Percentiles rank a stretch among this genome's conserved stretches.
Conservation (phyloP, 805 yeast species). For the Ogataea polymorpha region DNA sequence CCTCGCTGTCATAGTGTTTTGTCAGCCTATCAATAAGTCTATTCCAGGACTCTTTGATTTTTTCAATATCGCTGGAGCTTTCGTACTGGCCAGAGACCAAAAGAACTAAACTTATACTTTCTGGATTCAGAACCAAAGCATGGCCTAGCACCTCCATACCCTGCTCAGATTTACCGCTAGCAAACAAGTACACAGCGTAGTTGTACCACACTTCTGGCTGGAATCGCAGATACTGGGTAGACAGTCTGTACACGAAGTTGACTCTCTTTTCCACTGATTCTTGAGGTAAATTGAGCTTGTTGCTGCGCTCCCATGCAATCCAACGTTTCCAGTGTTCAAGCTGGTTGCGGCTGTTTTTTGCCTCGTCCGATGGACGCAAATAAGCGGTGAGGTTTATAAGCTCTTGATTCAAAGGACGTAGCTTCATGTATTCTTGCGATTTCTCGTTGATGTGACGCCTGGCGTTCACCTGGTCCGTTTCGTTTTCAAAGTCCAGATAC, state of each 20-base stretch:
- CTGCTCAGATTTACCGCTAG: conserved; percentile 13
- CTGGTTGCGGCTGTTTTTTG: conserved; percentile 36
- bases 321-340: conserved; percentile 63
- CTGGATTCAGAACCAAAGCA: conserved; percentile 64
- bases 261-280: conserved; percentile 54
- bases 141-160: conserved; percentile 46
- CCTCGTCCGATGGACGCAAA: conserved; percentile 16
- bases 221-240: conserved; percentile 58
- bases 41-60: conserved; percentile 49
- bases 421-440: conserved; percentile 82
- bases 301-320: conserved; percentile 76
- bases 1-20: conserved; percentile 34
- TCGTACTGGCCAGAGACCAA: conserved; percentile 72
- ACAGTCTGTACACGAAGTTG: conserved; percentile 68
- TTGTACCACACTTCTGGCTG: conserved; percentile 79
- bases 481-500: conserved; percentile 85
- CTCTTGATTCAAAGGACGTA: conserved; percentile 73
- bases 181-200: conserved; percentile 32
- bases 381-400: conserved; percentile 52
- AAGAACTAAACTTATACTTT: conserved; percentile 62
- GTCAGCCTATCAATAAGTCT: conserved; percentile 47
- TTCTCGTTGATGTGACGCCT: conserved; percentile 80
- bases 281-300: conserved; percentile 59
- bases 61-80: conserved; percentile 46
- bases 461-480: conserved; percentile 69